Conservation (phyloP, 2,329 filamentous ascomycete genomes). For the Talaromyces piceae region DNA sequence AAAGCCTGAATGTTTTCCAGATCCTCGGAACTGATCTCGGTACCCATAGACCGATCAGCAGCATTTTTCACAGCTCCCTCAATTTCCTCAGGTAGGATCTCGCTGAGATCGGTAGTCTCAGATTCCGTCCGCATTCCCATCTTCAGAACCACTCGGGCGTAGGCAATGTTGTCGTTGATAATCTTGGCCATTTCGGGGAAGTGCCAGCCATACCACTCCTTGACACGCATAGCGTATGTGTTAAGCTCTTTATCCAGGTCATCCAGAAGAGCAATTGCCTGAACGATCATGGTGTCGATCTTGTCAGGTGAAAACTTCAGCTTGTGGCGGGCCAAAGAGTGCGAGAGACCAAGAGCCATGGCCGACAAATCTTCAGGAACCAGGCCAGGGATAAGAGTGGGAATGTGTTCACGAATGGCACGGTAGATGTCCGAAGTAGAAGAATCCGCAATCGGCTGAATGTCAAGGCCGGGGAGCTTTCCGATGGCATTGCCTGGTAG, state of each 20-base stretch:
- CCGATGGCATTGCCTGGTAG: constrained; percentile 68
- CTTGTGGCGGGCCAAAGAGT: constrained; percentile 94
- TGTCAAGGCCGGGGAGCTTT: constrained; percentile 79
- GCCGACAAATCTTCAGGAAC: constrained; percentile 78
- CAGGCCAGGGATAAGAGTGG: constrained; percentile 83
- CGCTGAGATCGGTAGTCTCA: constrained; percentile 68
- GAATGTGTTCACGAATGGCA: constrained; percentile 83
- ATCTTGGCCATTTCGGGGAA: constrained; percentile 98
- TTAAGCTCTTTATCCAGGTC: constrained; percentile 98
- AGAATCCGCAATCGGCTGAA: constrained; percentile 76
- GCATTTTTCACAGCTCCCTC: constrained; percentile 86
- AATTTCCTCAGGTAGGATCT: constrained; percentile 91
- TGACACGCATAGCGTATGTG: constrained; percentile 97
- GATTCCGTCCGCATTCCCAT: constrained; percentile 85
- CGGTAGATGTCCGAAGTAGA: constrained; percentile 84
- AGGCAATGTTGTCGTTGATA: constrained; percentile 93
- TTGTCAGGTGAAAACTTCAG: constrained; percentile 98
- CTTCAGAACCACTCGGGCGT: constrained; percentile 76
- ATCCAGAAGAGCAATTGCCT: constrained; percentile 87
- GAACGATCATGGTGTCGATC: constrained; percentile 99
- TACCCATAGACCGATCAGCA: constrained; percentile 96
- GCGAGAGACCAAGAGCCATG: constrained; percentile 92
- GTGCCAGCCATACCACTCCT: constrained; percentile 99
- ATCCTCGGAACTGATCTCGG: constrained; percentile 89
- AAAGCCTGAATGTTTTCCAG: constrained; percentile 85